These are phyloP conservation scores for Pestalotiopsis sp. DNA, from an alignment of 2,329 filamentous ascomycete species.

Conservation along the genomic window DNA sequence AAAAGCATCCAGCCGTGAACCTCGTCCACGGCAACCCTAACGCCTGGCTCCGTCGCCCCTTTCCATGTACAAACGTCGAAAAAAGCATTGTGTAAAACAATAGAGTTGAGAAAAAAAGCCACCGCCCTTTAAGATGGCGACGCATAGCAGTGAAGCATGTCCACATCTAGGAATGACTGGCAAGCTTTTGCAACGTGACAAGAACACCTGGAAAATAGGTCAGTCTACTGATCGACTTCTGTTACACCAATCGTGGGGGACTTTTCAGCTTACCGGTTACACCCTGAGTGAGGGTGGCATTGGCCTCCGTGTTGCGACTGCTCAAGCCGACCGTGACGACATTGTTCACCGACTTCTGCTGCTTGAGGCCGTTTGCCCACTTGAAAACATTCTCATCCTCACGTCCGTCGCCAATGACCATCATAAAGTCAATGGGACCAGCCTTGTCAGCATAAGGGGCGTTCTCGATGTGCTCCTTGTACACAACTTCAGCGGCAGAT, in stretches of 20 bases:
- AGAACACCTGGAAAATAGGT: conserved; percentile 41
- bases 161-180: conserved; percentile 33
- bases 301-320: conserved; percentile 83
- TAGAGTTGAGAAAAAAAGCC: background rate
- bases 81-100: background rate
- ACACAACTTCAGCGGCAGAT: conserved; percentile 75
- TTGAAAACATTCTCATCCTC: conserved; percentile 93
- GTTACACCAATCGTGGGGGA: conserved; percentile 7
- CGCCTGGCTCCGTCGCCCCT: background rate
- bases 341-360: conserved; percentile 59
- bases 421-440: conserved; percentile 74
- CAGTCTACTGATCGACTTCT: conserved; percentile 13
- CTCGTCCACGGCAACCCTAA: background rate
- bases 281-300: conserved; percentile 82
- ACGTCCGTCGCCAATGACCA: conserved; percentile 86
- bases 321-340: conserved; percentile 87
- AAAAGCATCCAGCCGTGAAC: background rate
- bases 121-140: background rate
- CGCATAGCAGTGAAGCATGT: background rate
- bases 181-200: conserved; percentile 53
- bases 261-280: conserved; percentile 72
- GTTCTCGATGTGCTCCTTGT: conserved; percentile 54
- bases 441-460: conserved; percentile 28
- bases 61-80: background rate
- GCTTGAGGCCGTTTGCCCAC: conserved; percentile 81